Evolutionary conservation across 139 green algal genomes (phyloP).

Genomic region (Raphidocelis subcapitata): DNA sequence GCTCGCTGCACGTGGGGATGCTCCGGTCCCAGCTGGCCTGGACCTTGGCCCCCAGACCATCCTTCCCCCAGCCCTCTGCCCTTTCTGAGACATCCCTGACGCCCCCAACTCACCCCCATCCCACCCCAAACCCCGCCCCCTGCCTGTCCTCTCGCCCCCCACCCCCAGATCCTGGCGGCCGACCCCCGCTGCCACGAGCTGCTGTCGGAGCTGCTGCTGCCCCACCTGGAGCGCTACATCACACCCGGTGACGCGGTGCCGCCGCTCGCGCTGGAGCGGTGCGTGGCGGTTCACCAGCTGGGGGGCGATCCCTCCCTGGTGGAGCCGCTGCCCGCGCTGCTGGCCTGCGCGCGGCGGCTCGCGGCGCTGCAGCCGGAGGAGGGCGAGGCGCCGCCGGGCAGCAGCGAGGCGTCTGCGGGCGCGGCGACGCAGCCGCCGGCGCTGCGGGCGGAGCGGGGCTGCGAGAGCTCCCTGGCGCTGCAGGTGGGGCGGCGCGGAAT

Average conservation of each 20-base stretch:
- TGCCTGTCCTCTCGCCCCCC: not conserved
- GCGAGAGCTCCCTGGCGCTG: not conserved
- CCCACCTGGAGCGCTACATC: conserved; percentile 40
- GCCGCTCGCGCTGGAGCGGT: conserved; percentile 43
- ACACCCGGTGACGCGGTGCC: conserved; percentile 15
- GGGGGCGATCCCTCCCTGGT: conserved; percentile 31
- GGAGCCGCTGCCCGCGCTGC: conserved; percentile 50
- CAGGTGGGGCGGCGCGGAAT: not conserved
- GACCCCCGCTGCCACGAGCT: conserved; percentile 29
- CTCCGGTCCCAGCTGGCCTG: no score
- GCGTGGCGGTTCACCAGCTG: conserved; percentile 14
- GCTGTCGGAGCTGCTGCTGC: conserved; percentile 50
- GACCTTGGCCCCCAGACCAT: no score
- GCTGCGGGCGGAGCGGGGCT: not conserved
- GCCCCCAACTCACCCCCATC: no score
- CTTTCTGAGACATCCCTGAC: no score
- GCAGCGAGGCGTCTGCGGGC: not conserved
- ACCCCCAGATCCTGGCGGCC: conserved; percentile 5
- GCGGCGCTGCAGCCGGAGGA: not conserved
- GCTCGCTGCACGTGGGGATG: no score
- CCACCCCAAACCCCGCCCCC: not conserved
- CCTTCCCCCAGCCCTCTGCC: no score
- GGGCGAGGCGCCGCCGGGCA: conserved; percentile 11
- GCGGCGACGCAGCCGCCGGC: not conserved
- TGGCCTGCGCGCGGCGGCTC: conserved; percentile 31